Conservation (phyloP, 176 grass and related monocot genomes). For the Cenchrus purpureus region DNA sequence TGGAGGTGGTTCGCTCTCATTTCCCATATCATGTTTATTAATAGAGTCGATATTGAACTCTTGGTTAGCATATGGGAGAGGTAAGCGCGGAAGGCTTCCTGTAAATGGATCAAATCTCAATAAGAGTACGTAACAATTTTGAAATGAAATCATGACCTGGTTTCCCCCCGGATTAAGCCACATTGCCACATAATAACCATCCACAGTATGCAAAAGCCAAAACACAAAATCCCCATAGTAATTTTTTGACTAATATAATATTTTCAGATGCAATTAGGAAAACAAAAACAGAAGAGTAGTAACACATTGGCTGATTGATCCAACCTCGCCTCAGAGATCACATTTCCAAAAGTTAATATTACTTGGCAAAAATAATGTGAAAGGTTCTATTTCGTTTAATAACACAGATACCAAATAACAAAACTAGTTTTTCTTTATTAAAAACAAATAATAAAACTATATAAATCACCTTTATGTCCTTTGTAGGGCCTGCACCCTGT, state of each 20-base stretch:
- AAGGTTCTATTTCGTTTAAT: constrained; percentile 4
- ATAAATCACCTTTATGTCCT: constrained; percentile 44
- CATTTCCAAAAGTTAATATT: constrained; percentile 1
- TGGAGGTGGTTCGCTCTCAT: constrained; percentile 57
- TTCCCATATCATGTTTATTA: constrained; percentile 49
- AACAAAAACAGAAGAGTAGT: constrained; percentile 18
- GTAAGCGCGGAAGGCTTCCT: constrained; percentile 85
- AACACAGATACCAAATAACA: constrained; percentile 4
- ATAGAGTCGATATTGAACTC: constrained; percentile 70
- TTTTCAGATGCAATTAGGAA: not conserved
- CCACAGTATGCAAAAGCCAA: not conserved
- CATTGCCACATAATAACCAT: not conserved
- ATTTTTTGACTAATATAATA: not conserved
- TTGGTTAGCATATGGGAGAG: constrained; percentile 73
- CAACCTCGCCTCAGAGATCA: not conserved
- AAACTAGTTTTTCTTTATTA: not conserved
- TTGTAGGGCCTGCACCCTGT: constrained; percentile 40
- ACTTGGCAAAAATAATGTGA: not conserved
- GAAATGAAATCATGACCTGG: constrained; percentile 21
- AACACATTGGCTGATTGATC: not conserved
- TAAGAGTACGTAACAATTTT: constrained; percentile 18
- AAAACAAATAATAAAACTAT: not conserved
- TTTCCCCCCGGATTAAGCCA: constrained; percentile 5
- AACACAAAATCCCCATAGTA: constrained; percentile 14
- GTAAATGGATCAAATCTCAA: constrained; percentile 40